These are phyloP conservation scores for Exsudoporus frostii DNA, from an alignment of 768 basidiomycete genomes.

Conservation along the genomic window DNA sequence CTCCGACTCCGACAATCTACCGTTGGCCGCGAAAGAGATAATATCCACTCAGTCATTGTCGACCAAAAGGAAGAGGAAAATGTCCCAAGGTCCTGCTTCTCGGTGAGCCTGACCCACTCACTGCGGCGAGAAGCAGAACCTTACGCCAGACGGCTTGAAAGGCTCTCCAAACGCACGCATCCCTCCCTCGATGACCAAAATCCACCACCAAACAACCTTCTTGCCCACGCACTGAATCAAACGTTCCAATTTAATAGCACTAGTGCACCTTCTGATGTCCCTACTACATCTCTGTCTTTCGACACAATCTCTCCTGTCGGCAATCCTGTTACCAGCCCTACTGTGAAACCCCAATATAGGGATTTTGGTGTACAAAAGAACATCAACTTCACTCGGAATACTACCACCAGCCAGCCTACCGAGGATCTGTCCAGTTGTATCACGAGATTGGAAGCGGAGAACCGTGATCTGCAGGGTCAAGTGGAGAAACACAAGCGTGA, in stretches of 20 bases:
- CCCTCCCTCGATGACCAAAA: neutral
- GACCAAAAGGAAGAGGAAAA: constrained; percentile 19
- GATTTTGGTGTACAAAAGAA: constrained; percentile 25
- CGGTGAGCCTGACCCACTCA: constrained; percentile 31
- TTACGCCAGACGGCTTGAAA: constrained; percentile 25
- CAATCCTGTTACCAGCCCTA: neutral
- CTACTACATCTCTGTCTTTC: constrained; percentile 3
- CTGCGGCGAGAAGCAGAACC: constrained; percentile 29
- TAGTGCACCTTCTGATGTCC: constrained; percentile 6
- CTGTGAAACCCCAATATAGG: constrained; percentile 11
- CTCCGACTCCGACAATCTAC: neutral
- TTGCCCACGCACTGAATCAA: constrained; percentile 27
- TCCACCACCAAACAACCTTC: constrained; percentile 4
- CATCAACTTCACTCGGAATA: constrained; percentile 19
- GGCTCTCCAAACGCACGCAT: constrained; percentile 6
- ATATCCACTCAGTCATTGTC: neutral
- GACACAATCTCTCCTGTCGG: constrained; percentile 1
- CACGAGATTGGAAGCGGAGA: constrained; percentile 17
- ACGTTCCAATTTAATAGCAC: constrained; percentile 26
- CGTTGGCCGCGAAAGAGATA: neutral
- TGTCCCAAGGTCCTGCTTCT: constrained; percentile 24
- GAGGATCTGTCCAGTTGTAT: constrained; percentile 12
- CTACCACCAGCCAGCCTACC: neutral
- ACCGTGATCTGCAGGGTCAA: constrained; percentile 7
- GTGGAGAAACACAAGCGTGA: constrained; percentile 8